phyloP scores from a whole-genome alignment of 768 basidiomycete species.

The Termitomyces sp. region DNA sequence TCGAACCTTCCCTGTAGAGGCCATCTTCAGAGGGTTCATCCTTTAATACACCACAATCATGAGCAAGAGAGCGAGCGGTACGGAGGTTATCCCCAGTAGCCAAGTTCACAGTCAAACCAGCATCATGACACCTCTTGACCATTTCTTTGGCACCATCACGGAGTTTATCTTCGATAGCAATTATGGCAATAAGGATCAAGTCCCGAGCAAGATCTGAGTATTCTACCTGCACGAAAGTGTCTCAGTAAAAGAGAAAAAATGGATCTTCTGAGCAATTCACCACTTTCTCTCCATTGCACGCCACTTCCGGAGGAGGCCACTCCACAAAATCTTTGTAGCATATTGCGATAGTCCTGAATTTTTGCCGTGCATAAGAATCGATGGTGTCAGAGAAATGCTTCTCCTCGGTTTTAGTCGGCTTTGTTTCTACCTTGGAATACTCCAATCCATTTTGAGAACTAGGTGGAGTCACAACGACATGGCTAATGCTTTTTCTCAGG shows the following conservation, averaged over 20 bases:
- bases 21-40: slow-evolving; percentile 47
- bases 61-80: slow-evolving; percentile 92
- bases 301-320: slow-evolving; percentile 60
- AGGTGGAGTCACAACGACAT: slow-evolving; percentile 59
- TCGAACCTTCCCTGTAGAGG: slow-evolving; percentile 75
- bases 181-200: slow-evolving; percentile 82
- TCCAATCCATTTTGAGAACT: slow-evolving; percentile 23
- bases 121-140: slow-evolving; percentile 74
- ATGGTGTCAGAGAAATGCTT: too few species aligned
- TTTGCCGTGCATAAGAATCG: slow-evolving; percentile 74
- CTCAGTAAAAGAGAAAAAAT: too few species aligned
- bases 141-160: slow-evolving; percentile 86
- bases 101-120: slow-evolving; percentile 96
- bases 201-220: slow-evolving; percentile 66
- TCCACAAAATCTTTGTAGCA: slow-evolving; percentile 84
- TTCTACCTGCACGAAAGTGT: slow-evolving; percentile 38
- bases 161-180: slow-evolving; percentile 91
- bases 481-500: slow-evolving; percentile 38
- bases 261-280: slow-evolving; percentile 15
- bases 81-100: slow-evolving; percentile 97
- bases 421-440: slow-evolving; percentile 40
- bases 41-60: slow-evolving; percentile 91
- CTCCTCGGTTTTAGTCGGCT: slow-evolving; percentile 70
- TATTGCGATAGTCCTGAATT: slow-evolving; percentile 76
- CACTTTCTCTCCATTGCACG: slow-evolving; percentile 25